These are phyloP conservation scores for Chlamydomonas sphaeroides DNA, from an alignment of 139 green algal genomes.

Conservation along the genomic window DNA sequence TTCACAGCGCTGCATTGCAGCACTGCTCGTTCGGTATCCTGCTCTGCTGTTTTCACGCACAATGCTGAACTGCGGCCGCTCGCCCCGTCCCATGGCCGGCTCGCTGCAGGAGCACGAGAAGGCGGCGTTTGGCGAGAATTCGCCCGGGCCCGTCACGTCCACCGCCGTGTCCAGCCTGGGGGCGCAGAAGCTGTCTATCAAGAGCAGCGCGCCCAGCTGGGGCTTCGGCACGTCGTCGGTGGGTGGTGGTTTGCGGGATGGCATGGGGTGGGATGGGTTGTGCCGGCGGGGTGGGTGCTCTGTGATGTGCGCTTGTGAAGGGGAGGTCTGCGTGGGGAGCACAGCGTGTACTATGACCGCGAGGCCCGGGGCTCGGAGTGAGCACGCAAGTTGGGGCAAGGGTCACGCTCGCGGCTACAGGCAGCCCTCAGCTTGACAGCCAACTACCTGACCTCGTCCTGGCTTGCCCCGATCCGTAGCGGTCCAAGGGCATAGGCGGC, in stretches of 20 bases:
- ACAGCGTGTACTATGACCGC: no score
- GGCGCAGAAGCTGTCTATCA: constrained; percentile 59
- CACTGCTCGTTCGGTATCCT: no score
- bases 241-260: not conserved
- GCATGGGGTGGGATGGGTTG: not conserved
- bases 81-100: constrained; percentile 19
- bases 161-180: constrained; percentile 52
- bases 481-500: constrained; percentile 19
- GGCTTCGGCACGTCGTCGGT: constrained; percentile 70
- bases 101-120: constrained; percentile 82
- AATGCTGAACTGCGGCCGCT: no score
- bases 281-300: no score
- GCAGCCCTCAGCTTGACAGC: no score
- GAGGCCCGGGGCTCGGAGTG: not conserved
- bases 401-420: no score
- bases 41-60: no score
- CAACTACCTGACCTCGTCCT: not conserved
- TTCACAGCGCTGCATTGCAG: no score
- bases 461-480: not conserved
- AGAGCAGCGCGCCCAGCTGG: constrained; percentile 63
- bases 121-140: constrained; percentile 54
- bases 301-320: no score
- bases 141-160: constrained; percentile 63
- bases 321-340: no score
- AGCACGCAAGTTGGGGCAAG: not conserved